These are phyloP conservation scores for Bimuria novae-zelandiae DNA, from an alignment of 2,329 filamentous ascomycete genomes.

Conservation along the genomic window DNA sequence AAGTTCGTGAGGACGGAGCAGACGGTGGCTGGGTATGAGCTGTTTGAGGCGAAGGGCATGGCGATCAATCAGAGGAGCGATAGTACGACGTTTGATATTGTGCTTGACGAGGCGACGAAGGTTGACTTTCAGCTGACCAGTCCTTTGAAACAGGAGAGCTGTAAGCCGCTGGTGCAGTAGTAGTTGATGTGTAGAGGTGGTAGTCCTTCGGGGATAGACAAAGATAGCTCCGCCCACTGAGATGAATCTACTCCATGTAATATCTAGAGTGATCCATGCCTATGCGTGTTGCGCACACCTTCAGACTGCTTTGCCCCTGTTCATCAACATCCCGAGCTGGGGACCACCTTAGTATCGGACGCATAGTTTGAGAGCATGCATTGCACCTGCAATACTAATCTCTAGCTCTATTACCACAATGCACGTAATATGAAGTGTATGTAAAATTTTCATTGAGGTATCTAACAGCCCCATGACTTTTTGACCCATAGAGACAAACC, in stretches of 20 bases:
- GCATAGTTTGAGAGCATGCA: too few species aligned
- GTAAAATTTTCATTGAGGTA: constrained; percentile 1
- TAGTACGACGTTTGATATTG: constrained; percentile 2
- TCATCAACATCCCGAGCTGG: too few species aligned
- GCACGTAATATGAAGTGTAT: constrained; percentile 4
- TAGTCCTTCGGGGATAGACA: too few species aligned
- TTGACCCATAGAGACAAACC: constrained; percentile 1
- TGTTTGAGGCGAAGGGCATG: constrained; percentile 6
- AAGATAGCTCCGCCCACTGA: not conserved
- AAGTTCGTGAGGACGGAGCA: not conserved
- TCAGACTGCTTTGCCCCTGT: too few species aligned
- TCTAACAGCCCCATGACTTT: constrained; percentile 1
- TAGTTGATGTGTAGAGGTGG: too few species aligned
- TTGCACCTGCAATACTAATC: too few species aligned
- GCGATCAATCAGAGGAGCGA: not conserved
- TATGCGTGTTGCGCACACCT: too few species aligned
- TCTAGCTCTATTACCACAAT: too few species aligned
- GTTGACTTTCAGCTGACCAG: not conserved
- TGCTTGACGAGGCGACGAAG: not conserved
- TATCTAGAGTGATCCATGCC: too few species aligned
- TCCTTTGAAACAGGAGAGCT: not conserved
- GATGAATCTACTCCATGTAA: not conserved
- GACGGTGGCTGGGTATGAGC: constrained; percentile 2
- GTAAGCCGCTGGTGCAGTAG: not conserved
- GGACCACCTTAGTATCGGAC: too few species aligned